These are phyloP conservation scores for Suillus americanus DNA, from an alignment of 768 basidiomycete species.

Conservation along the genomic window DNA sequence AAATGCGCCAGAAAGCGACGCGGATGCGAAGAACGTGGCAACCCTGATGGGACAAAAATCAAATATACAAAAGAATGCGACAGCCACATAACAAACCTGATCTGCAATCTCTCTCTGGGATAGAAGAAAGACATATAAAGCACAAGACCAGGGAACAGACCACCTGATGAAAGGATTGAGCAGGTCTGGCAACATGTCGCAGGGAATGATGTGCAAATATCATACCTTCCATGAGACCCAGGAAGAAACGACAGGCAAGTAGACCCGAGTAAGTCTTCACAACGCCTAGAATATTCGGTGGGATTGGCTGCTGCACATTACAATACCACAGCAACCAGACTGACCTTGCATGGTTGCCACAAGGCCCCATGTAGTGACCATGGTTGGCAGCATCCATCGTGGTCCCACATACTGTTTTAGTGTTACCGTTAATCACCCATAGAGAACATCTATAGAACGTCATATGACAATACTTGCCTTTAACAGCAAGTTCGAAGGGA, in stretches of 20 bases:
- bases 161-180: constrained; percentile 36
- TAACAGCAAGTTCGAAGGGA: constrained; percentile 61
- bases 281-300: constrained; percentile 33
- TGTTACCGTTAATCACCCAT: not conserved
- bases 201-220: not conserved
- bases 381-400: constrained; percentile 58
- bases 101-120: constrained; percentile 29
- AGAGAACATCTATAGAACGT: not conserved
- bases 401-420: constrained; percentile 42
- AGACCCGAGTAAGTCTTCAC: constrained; percentile 53
- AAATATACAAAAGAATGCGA: constrained; percentile 4
- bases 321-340: not conserved
- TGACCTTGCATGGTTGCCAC: constrained; percentile 60
- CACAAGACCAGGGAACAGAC: constrained; percentile 57
- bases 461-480: constrained; percentile 31
- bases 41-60: constrained; percentile 27
- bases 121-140: constrained; percentile 56
- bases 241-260: constrained; percentile 45
- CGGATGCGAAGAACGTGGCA: constrained; percentile 38
- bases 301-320: not conserved
- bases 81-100: constrained; percentile 12
- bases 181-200: not conserved
- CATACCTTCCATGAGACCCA: constrained; percentile 60
- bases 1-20: constrained; percentile 59
- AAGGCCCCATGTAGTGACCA: constrained; percentile 71